Conservation (phyloP, 78 protist species). For the Paulinella micropora region DNA sequence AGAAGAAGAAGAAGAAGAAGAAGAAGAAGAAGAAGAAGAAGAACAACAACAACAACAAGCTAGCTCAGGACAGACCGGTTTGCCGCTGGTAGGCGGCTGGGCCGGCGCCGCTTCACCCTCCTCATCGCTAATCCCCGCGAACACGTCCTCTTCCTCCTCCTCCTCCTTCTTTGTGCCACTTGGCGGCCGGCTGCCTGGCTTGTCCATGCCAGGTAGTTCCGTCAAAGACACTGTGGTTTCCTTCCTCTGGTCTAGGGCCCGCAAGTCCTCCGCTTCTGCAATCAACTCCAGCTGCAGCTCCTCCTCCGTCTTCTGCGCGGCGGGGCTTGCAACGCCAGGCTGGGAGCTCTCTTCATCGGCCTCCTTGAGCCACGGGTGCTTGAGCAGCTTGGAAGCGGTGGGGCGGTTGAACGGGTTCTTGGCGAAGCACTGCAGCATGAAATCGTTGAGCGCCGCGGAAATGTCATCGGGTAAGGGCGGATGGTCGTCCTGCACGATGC, state of each 20-base stretch:
- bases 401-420: neutral
- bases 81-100: no score
- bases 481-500: conserved; percentile 84
- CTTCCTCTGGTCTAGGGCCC: no score
- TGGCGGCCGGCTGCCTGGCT: no score
- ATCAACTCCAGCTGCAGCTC: neutral
- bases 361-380: conserved; percentile 1
- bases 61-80: no score
- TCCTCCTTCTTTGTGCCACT: neutral
- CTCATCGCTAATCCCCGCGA: neutral
- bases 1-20: no score
- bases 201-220: no score
- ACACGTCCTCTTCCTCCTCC: neutral
- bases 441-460: conserved; percentile 20
- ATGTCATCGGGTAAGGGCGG: conserved; percentile 80
- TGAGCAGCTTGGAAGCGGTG: neutral
- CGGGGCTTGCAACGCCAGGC: no score
- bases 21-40: no score
- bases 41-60: no score
- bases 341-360: neutral
- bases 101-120: no score
- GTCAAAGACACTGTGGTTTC: no score
- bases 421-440: neutral
- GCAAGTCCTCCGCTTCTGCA: neutral
- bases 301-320: no score